Percentiles rank a stretch among this genome's conserved stretches.
Evolutionary conservation across 306 rosid species (phyloP).

Genomic region (Cotoneaster glaucophyllus): DNA sequence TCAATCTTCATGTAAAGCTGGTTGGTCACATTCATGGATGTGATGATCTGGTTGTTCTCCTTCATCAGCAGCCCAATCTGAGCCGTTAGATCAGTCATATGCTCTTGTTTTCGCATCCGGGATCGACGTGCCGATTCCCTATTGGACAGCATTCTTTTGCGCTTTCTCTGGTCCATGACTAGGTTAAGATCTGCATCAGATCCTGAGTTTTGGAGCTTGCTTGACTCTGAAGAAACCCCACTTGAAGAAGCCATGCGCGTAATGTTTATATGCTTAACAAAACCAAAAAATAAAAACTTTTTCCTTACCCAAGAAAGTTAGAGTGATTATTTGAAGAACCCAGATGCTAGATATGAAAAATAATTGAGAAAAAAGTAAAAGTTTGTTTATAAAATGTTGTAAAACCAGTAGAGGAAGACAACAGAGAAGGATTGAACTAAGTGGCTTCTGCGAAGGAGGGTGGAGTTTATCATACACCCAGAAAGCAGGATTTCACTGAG

Average conservation of each 20-base stretch:
- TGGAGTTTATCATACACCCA: slow-evolving; percentile 57
- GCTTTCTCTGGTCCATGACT: slow-evolving; percentile 57
- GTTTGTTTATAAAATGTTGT: slow-evolving; percentile 47
- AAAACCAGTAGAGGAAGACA: slow-evolving; percentile 95
- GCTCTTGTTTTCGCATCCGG: slow-evolving; percentile 67
- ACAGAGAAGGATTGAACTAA: slow-evolving; percentile 87
- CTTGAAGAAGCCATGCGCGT: slow-evolving; percentile 23
- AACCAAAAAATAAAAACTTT: neutral
- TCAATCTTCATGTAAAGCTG: slow-evolving; percentile 45
- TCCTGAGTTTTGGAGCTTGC: slow-evolving; percentile 35
- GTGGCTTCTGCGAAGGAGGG: slow-evolving; percentile 67
- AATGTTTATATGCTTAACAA: neutral
- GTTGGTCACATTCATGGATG: slow-evolving; percentile 34
- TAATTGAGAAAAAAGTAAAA: neutral
- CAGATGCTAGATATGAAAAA: neutral
- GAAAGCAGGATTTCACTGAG: slow-evolving; percentile 64
- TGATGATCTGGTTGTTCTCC: slow-evolving; percentile 48
- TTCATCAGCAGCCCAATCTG: slow-evolving; percentile 38
- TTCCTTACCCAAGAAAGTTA: neutral
- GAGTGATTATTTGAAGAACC: neutral
- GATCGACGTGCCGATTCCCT: slow-evolving; percentile 82
- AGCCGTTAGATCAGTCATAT: slow-evolving; percentile 41
- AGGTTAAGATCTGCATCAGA: slow-evolving; percentile 44
- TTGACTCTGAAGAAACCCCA: slow-evolving; percentile 49
- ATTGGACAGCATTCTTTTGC: slow-evolving; percentile 83